Evolutionary conservation across 129 eudicot genomes (phyloP), one percentile per base, ranked within the genome.

Genomic region (Helianthus tuberosus): DNA sequence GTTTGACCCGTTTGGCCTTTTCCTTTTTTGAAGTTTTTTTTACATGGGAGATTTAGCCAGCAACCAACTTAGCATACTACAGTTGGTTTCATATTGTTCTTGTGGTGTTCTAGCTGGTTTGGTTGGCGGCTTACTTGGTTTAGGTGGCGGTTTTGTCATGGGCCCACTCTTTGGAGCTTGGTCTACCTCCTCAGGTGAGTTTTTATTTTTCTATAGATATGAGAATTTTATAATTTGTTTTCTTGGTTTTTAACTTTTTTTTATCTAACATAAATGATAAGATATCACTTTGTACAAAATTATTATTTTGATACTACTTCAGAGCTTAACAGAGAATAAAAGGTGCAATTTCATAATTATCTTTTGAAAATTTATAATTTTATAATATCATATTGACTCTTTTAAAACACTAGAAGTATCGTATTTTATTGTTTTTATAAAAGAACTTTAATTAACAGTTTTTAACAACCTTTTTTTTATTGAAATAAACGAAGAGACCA

Each of bases 71-170:
- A 65, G 77, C 46, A 79, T 86, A 53, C 76, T 80, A 64, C 98
- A 93, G 69, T 79, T 93, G 38, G 12, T 83, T 54, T 54, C 76
- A n/a, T 93, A 89, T 67, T 84, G 90, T 75, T 70, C 67, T 16
- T 88, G 80, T 15, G 98, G 98, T 12, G 62, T 86, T 59, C 17
- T 88, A 71, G 96, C 98, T 79, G 98, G 96, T 61, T 8, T 93
- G 66, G 96, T 90, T 29, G 98, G 98, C 12, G 98, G 98, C 6
- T 83, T 93, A 75, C 92, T 93, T 66, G 98, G 98, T 76, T 81
- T 89, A 8, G 98, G 98, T 4, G 98, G 96, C n/a, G 98, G 98
- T 67, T 89, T 93, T 76, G 90, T 93, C 64, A 86, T 93, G 89
- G 96, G 96, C 3, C 98, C 98, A 13, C 86, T 93, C 36, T 81